These are phyloP conservation scores for Hymenotorrendiella dingleyae DNA, from an alignment of 2,329 filamentous ascomycete species.

Conservation along the genomic window DNA sequence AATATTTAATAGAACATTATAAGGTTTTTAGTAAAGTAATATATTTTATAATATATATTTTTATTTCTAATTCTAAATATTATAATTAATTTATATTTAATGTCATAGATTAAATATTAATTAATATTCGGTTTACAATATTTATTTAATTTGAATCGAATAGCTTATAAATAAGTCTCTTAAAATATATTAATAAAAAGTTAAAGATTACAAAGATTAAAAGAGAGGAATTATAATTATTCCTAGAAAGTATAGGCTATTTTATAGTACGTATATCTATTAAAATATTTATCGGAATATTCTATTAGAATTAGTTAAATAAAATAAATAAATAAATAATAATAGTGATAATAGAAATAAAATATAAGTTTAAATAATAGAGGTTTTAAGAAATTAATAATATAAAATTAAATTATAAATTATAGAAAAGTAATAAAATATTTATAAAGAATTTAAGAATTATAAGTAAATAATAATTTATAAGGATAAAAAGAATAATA, in stretches of 20 bases:
- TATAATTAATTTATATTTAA: background rate
- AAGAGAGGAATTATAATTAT: background rate
- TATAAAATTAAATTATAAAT: too few relatives aligned
- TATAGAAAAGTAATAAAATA: too few relatives aligned
- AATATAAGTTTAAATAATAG: background rate
- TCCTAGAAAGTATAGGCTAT: too few relatives aligned
- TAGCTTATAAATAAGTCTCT: background rate
- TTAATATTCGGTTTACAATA: background rate
- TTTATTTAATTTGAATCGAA: background rate
- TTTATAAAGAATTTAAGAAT: too few relatives aligned
- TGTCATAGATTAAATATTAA: background rate
- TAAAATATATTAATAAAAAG: background rate
- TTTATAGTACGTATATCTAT: too few relatives aligned
- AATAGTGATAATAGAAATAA: background rate
- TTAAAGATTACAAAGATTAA: background rate
- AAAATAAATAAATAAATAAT: background rate
- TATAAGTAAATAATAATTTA: too few relatives aligned
- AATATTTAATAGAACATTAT: too few relatives aligned
- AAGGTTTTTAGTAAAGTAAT: too few relatives aligned
- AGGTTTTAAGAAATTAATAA: background rate
- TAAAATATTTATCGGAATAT: background rate
- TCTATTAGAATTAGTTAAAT: background rate
- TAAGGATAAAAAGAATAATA: too few relatives aligned
- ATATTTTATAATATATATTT: background rate
- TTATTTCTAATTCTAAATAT: background rate